A percentile compares a stretch with the other conserved stretches of the same genome.
phyloP scores from a whole-genome alignment of 257 asterid species.

The Scutellaria barbata region DNA sequence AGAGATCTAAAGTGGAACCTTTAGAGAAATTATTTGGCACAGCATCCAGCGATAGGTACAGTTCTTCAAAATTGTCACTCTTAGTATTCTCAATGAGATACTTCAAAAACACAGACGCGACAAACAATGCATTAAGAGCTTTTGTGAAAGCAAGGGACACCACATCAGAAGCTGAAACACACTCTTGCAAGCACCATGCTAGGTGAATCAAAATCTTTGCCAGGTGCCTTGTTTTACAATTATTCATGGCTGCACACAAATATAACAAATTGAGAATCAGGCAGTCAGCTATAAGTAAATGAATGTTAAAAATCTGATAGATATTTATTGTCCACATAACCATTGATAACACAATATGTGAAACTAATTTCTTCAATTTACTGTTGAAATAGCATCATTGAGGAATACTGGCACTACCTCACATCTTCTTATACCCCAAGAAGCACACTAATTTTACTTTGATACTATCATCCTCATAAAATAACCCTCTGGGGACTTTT shows the following conservation, averaged over 20 bases:
- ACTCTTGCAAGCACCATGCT: conserved; percentile 88
- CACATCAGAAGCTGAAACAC: conserved; percentile 65
- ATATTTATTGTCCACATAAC: conserved; percentile 22
- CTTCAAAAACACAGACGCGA: conserved; percentile 90
- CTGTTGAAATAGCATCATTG: neutral
- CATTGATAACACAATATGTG: conserved; percentile 14
- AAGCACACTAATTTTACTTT: conserved; percentile 4
- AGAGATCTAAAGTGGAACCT: conserved; percentile 51
- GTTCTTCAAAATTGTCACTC: conserved; percentile 76
- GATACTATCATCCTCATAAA: neutral
- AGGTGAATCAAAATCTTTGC: conserved; percentile 85
- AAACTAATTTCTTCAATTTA: neutral
- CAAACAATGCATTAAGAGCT: conserved; percentile 81
- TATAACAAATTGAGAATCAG: conserved; percentile 36
- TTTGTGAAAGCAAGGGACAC: conserved; percentile 59
- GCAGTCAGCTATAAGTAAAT: neutral
- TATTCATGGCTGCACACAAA: conserved; percentile 73
- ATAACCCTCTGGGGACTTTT: neutral
- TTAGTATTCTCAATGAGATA: conserved; percentile 73
- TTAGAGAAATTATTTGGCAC: conserved; percentile 58
- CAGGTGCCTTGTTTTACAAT: conserved; percentile 84
- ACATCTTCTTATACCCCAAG: conserved; percentile 18
- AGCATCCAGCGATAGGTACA: conserved; percentile 70
- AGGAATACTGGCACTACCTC: neutral
- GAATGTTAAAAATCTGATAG: neutral